phyloP scores from a whole-genome alignment of 1,139 yeast species.

The Zhuliangozyma parablackwelliae region DNA sequence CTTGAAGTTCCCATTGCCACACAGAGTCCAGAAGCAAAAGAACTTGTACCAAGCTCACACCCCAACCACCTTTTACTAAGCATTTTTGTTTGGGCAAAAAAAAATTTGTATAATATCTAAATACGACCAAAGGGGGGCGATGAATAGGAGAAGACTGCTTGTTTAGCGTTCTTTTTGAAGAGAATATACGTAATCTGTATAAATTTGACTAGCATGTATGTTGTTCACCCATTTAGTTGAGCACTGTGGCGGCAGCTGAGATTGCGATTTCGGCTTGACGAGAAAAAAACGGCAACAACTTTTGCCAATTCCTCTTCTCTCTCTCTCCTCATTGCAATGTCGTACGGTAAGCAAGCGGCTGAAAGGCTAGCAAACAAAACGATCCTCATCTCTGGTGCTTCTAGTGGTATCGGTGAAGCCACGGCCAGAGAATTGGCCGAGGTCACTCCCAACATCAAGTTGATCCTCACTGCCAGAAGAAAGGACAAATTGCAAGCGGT shows the following conservation, averaged over 20 bases:
- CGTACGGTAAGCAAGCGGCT: conserved; percentile 51
- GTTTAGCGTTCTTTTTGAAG: no score
- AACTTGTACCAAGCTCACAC: conserved; percentile 86
- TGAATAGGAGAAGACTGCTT: no score
- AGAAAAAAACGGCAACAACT: no score
- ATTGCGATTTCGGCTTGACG: no score
- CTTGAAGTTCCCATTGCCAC: conserved; percentile 99
- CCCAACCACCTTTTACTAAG: conserved; percentile 94
- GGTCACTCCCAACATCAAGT: conserved; percentile 34
- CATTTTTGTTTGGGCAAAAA: neutral
- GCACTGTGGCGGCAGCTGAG: no score
- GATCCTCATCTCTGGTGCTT: conserved; percentile 69
- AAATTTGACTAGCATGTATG: no score
- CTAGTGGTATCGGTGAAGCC: conserved; percentile 57
- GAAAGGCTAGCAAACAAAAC: conserved; percentile 59
- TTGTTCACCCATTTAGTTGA: no score
- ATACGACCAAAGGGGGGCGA: no score
- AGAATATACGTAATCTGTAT: no score
- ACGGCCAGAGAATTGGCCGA: conserved; percentile 37
- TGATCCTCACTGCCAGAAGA: conserved; percentile 42
- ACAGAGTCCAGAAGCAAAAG: conserved; percentile 93
- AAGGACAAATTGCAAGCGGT: conserved; percentile 31
- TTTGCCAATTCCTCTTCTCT: no score
- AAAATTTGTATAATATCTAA: no score
- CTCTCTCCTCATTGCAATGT: conserved; percentile 11